phyloP scores from a whole-genome alignment of 768 basidiomycete species.

The Trametes maxima region DNA sequence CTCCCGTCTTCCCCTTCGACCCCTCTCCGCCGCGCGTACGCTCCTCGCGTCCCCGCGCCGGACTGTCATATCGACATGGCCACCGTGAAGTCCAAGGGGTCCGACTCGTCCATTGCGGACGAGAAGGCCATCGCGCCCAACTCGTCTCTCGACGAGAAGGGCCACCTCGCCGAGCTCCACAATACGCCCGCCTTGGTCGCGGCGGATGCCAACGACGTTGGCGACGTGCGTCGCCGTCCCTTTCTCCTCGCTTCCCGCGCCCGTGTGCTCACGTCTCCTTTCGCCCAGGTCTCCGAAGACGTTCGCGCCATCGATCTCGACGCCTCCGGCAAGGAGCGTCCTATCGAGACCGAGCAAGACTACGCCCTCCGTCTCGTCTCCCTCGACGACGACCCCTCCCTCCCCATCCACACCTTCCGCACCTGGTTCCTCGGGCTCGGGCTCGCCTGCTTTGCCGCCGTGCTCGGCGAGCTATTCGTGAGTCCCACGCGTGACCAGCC shows the following conservation, averaged over 20 bases:
- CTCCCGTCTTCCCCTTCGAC: not conserved
- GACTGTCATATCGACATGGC: constrained; percentile 18
- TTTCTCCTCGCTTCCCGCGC: constrained; percentile 18
- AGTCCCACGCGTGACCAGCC: constrained; percentile 18
- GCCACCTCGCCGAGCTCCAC: constrained; percentile 10
- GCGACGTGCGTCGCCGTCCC: constrained; percentile 35
- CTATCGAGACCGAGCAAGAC: constrained; percentile 52
- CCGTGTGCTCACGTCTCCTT: not conserved
- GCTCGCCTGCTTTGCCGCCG: constrained; percentile 36
- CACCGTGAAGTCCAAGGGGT: constrained; percentile 16
- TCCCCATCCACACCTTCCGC: constrained; percentile 34
- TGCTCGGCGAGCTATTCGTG: constrained; percentile 49
- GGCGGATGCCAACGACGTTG: constrained; percentile 19
- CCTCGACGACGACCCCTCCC: constrained; percentile 48
- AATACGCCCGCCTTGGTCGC: constrained; percentile 7
- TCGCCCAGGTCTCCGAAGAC: constrained; percentile 25
- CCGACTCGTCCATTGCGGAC: constrained; percentile 19
- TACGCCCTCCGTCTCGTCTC: constrained; percentile 52
- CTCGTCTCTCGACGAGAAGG: constrained; percentile 12
- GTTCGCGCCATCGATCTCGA: constrained; percentile 44
- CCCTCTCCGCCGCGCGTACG: not conserved
- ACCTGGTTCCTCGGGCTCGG: constrained; percentile 36
- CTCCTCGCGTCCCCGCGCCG: not conserved
- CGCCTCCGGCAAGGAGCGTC: constrained; percentile 50
- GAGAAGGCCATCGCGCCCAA: constrained; percentile 18